Percentiles rank a stretch among this genome's conserved stretches.
phyloP scores from a whole-genome alignment of 129 eudicot genomes.

The Gnaphalium uliginosum region DNA sequence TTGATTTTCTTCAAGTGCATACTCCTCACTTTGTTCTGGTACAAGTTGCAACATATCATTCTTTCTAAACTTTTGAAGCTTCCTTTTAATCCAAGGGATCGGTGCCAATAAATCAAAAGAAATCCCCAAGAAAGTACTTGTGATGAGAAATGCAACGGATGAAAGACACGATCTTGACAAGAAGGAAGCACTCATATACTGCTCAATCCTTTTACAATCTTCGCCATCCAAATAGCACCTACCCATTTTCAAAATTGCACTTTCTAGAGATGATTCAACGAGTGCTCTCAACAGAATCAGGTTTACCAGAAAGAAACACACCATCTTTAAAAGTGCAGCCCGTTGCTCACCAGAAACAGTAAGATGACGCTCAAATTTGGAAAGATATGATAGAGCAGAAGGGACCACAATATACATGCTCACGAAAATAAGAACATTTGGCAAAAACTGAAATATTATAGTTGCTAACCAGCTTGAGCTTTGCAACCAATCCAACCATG shows the following conservation, averaged over 20 bases:
- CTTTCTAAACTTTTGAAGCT: conserved; percentile 73
- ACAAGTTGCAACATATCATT: conserved; percentile 97
- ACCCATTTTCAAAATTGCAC: conserved; percentile 80
- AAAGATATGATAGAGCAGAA: conserved; percentile 81
- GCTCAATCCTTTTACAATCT: conserved; percentile 92
- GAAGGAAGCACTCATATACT: conserved; percentile 86
- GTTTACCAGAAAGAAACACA: conserved; percentile 95
- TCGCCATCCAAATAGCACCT: conserved; percentile 97
- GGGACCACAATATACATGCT: conserved; percentile 95
- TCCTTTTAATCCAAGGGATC: conserved; percentile 90
- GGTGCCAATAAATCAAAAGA: conserved; percentile 91
- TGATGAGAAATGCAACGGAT: conserved; percentile 84
- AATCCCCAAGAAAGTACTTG: conserved; percentile 92
- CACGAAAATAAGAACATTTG: conserved; percentile 89
- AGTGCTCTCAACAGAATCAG: conserved; percentile 83
- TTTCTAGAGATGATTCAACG: conserved; percentile 88
- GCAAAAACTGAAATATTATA: conserved; percentile 84
- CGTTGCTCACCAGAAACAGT: conserved; percentile 93
- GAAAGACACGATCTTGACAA: conserved; percentile 93
- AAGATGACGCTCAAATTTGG: conserved; percentile 87
- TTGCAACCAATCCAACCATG: conserved; percentile 92
- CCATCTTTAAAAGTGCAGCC: conserved; percentile 94
- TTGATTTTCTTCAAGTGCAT: conserved; percentile 67
- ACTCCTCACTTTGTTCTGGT: conserved; percentile 80
- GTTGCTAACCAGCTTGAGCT: conserved; percentile 96